Percentiles rank a stretch among this genome's conserved stretches.
Conservation (phyloP, 2,329 filamentous ascomycete genomes). For the Aureobasidium sp. region DNA sequence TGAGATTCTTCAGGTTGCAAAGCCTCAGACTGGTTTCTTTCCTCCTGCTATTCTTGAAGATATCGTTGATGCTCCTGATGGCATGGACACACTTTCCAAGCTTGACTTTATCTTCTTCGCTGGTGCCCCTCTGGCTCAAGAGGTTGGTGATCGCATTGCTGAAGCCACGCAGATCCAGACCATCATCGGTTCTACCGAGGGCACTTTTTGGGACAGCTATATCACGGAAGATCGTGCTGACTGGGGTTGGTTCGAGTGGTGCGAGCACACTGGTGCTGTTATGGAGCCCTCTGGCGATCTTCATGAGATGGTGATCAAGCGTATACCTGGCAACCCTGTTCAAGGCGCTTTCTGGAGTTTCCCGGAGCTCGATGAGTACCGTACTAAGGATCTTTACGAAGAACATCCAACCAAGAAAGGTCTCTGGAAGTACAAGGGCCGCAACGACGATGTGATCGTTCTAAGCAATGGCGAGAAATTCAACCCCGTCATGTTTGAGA, state of each 20-base stretch:
- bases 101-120: constrained; percentile 14
- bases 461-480: not conserved
- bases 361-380: not conserved
- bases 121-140: constrained; percentile 12
- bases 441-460: not conserved
- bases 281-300: constrained; percentile 17
- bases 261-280: constrained; percentile 13
- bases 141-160: constrained; percentile 13
- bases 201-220: constrained; percentile 14
- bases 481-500: not conserved
- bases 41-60: constrained; percentile 15
- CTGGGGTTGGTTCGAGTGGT: constrained; percentile 19
- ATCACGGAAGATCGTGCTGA: constrained; percentile 15
- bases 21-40: constrained; percentile 14
- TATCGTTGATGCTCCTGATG: constrained; percentile 9
- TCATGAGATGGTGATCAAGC: constrained; percentile 30
- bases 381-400: not conserved
- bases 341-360: constrained; percentile 18
- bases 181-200: constrained; percentile 15
- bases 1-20: constrained; percentile 16
- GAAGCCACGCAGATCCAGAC: constrained; percentile 7
- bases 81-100: constrained; percentile 12
- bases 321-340: constrained; percentile 22
- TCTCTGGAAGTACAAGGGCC: not conserved
- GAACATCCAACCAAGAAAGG: not conserved